Base-by-base conservation (phyloP, 179 eudicot genomes). In the Silene coronaria region DNA sequence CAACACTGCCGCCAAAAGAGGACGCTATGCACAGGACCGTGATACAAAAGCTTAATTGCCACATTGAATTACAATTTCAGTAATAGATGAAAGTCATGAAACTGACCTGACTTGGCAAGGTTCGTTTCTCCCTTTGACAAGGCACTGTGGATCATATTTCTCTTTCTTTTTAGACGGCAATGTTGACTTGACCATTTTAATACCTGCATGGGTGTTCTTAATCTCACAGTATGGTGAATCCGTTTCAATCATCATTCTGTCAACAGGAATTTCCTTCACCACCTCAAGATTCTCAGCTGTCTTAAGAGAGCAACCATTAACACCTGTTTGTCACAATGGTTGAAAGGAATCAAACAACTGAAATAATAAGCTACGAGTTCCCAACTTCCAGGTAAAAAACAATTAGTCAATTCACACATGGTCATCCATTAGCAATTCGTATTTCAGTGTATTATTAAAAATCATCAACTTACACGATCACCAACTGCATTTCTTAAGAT, bases 211-310 rank as follows among this genome's bases (percentile, higher is more conserved):
- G 61, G 99, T 93, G 75, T 87, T 96, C 84, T 93, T 96, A 74
- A 93, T 91, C 72, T 93, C 99, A 84, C 99, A 93, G 73, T 96
- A 96, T n/a, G 99, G 99, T 58, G 99, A 88, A 85, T 96, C 99
- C 23, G 99, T 96, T 82, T 96, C 99, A 78, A 96, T 93, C 97
- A 96, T 92, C 92, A 96, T 88, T 73, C 89, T 86, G 70, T 91
- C 97, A 36, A 85, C 63, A 66, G 97, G 97, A 71, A 96, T 88
- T 76, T 93, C 89, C 79, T 82, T 91, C 57, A 96, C 90, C 75
- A 87, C 93, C 34, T 91, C 97, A 80, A 96, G 92, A 80, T 96
- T 96, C 79, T 93, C 96, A 71, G 89, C 82, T 48, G 88, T 90
- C 87, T 89, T 96, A 71, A 96, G 81, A 68, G 99, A 96, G 83